These are phyloP conservation scores for Shiraia sp. DNA, from an alignment of 2,329 filamentous ascomycete species.

Conservation along the genomic window DNA sequence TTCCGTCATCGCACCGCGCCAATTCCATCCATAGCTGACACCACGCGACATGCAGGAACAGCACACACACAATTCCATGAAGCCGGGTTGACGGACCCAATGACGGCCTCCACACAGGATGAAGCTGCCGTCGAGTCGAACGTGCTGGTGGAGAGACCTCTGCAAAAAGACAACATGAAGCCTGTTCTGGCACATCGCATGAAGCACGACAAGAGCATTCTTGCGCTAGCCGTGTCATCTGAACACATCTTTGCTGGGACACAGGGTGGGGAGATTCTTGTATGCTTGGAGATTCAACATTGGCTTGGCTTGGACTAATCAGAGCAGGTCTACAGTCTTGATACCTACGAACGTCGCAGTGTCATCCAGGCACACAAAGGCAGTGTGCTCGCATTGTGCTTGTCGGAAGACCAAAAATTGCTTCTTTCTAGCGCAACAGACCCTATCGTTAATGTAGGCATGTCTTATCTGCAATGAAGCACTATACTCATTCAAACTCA, in stretches of 20 bases:
- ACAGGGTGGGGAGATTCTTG: conserved; percentile 88
- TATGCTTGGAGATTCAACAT: conserved; percentile 37
- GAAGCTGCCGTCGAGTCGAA: conserved; percentile 23
- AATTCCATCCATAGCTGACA: conserved; percentile 11
- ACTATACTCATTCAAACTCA: conserved; percentile 29
- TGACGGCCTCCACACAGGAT: conserved; percentile 32
- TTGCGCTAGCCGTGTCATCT: conserved; percentile 80
- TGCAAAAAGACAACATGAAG: conserved; percentile 9
- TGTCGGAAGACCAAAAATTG: conserved; percentile 73
- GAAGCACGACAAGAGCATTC: conserved; percentile 75
- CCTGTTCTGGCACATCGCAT: conserved; percentile 76
- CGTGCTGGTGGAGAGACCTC: conserved; percentile 8
- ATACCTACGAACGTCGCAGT: conserved; percentile 78
- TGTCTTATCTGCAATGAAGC: too few relatives aligned
- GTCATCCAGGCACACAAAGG: conserved; percentile 88
- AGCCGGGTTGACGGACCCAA: conserved; percentile 32
- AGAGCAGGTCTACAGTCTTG: conserved; percentile 74
- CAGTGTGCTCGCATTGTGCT: conserved; percentile 81
- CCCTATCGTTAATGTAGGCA: conserved; percentile 77
- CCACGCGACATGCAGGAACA: conserved; percentile 28
- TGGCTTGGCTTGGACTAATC: conserved; percentile 15
- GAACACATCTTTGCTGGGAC: conserved; percentile 88
- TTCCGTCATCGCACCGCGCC: conserved; percentile 27
- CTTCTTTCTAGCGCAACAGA: conserved; percentile 94
- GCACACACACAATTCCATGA: conserved; percentile 6